phyloP scores from a whole-genome alignment of 176 grass and related monocot genomes.

The Puya raimondii region DNA sequence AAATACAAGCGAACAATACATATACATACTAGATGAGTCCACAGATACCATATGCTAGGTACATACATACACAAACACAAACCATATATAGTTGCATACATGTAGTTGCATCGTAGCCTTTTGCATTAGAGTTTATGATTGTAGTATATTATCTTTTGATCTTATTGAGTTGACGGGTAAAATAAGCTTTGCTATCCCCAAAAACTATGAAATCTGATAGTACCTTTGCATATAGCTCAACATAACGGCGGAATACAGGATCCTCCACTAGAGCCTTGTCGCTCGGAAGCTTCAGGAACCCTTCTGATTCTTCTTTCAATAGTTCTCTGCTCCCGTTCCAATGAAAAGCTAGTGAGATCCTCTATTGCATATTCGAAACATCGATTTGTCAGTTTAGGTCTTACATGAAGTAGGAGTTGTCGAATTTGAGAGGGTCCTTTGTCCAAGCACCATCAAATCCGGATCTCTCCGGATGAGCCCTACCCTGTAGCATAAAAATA shows the following conservation, averaged over 20 bases:
- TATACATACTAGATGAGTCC: too few relatives aligned
- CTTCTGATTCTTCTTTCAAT: slow-evolving; percentile 31
- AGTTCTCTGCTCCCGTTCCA: slow-evolving; percentile 35
- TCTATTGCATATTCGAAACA: background rate
- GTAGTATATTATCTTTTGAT: background rate
- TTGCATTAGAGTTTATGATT: too few relatives aligned
- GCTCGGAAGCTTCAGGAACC: slow-evolving; percentile 50
- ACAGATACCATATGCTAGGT: too few relatives aligned
- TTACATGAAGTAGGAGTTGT: slow-evolving; percentile 56
- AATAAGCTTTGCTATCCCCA: background rate
- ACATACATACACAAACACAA: too few relatives aligned
- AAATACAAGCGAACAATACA: too few relatives aligned
- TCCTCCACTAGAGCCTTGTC: slow-evolving; percentile 51
- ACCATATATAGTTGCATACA: too few relatives aligned
- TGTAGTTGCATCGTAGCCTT: too few relatives aligned
- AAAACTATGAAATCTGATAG: background rate
- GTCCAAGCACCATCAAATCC: slow-evolving; percentile 62
- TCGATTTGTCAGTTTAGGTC: background rate
- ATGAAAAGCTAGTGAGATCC: background rate
- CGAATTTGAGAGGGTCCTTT: slow-evolving; percentile 53
- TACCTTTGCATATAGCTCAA: slow-evolving; percentile 48
- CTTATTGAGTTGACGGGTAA: background rate
- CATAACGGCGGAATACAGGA: slow-evolving; percentile 28
- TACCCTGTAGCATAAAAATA: slow-evolving; percentile 27
- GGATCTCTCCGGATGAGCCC: slow-evolving; percentile 36